Evolutionary conservation across 805 yeast genomes (phyloP), one percentile per base, ranked within the genome.

Genomic region (Lipomyces oligophaga): DNA sequence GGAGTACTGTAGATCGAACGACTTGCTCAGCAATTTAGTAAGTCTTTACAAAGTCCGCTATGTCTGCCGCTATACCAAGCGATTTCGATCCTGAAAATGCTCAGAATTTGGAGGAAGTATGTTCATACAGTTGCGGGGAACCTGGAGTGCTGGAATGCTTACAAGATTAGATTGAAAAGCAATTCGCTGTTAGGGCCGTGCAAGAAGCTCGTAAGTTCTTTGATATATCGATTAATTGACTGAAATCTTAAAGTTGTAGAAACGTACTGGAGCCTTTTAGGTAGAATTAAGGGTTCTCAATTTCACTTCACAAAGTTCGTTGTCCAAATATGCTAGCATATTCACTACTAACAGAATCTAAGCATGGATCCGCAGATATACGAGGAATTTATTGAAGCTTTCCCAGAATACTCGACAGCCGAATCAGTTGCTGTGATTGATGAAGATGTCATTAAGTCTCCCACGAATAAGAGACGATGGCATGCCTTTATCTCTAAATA

Each of bases 121-220:
- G 61, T 34, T 6, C 10, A 25, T 27, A 18, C 4, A 31, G 15
- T 4, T 16, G 10, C 13, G 15, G 34, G 8, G 16, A 18, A 13
- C 16, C 18, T 35, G 22, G 30, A 22, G 18, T 13, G 35, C 13
- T 10, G 21, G 19, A n/a, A 64, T 63, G 43, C 27, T 6, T 28
- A 34, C 24, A 26, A 43, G 8, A 15, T 11, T 21, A 62, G 66
- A 87, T 93, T 62, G 98, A 93, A 69, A 87, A 80, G 75, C 97
- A 93, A 71, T 93, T 93, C 63, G 97, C 98, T 34, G 98, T 93
- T 49, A 86, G 84, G 68, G 98, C 97, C 4, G 98, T 93, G 15
- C 81, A 78, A 67, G 97, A 93, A 66, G 93, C 95, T 48, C 95
- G 55, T 59, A 60, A 16, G 63, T 25, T 7, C 1, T 21, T 16